Conservation (phyloP, 257 asterid genomes). For the Solanum pinnatisectum region DNA sequence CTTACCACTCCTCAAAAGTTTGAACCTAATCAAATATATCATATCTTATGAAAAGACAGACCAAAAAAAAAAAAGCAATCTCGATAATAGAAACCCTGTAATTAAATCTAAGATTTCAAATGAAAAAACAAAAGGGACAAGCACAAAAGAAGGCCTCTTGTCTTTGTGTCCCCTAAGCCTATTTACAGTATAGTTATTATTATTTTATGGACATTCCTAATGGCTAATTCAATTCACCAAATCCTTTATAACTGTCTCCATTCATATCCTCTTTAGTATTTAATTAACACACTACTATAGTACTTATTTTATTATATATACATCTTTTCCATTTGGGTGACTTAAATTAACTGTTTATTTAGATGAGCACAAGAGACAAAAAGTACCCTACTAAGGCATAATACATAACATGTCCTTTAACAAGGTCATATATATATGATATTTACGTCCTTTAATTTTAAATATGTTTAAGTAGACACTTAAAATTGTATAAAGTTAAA, state of each 20-base stretch:
- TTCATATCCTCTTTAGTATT: not conserved
- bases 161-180: constrained; percentile 16
- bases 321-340: not conserved
- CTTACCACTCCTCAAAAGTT: not conserved
- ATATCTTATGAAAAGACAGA: not conserved
- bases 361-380: not conserved
- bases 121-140: constrained; percentile 4
- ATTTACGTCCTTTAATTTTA: too few species aligned
- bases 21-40: not conserved
- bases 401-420: too few species aligned
- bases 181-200: constrained; percentile 1
- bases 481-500: too few species aligned
- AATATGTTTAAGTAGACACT: too few species aligned
- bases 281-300: not conserved
- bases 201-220: constrained; percentile 2
- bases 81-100: not conserved
- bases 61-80: not conserved
- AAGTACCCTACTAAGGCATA: not conserved
- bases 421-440: too few species aligned
- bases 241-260: not conserved
- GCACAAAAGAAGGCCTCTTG: constrained; percentile 8
- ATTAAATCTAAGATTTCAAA: constrained; percentile 1
- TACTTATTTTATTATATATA: not conserved
- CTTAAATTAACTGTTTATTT: not conserved
- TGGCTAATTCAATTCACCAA: not conserved